Evolutionary conservation across 2,329 filamentous ascomycete species (phyloP).

Genomic region (Sporothrix sp.): DNA sequence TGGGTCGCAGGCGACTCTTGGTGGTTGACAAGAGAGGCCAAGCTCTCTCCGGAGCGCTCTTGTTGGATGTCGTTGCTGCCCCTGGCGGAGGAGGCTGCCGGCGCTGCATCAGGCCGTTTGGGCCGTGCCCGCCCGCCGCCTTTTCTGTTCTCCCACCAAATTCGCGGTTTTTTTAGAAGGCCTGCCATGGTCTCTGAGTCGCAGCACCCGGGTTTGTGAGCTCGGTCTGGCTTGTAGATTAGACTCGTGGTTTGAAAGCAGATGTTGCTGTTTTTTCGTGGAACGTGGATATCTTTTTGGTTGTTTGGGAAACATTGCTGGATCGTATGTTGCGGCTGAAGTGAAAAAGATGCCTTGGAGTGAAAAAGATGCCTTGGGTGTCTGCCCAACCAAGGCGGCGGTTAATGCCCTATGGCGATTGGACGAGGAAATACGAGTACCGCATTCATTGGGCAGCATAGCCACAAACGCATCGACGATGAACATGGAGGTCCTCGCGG

Average conservation of each 20-base stretch:
- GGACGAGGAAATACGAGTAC: background rate
- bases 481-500: background rate
- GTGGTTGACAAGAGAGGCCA: background rate
- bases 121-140: background rate
- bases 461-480: background rate
- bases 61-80: conserved; percentile 1
- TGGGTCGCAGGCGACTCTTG: background rate
- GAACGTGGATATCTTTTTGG: background rate
- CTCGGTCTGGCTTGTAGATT: background rate
- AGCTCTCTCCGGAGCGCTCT: background rate
- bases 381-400: background rate
- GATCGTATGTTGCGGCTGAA: background rate
- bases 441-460: background rate
- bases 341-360: too few species aligned
- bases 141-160: background rate
- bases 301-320: background rate
- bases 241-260: background rate
- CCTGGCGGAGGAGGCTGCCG: background rate
- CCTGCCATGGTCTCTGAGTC: background rate
- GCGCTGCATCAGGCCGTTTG: background rate
- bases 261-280: background rate
- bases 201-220: background rate
- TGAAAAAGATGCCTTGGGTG: background rate
- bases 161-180: background rate
- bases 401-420: background rate